Evolutionary conservation across 768 basidiomycete genomes (phyloP).

Genomic region (Mrakia hoshinonis): DNA sequence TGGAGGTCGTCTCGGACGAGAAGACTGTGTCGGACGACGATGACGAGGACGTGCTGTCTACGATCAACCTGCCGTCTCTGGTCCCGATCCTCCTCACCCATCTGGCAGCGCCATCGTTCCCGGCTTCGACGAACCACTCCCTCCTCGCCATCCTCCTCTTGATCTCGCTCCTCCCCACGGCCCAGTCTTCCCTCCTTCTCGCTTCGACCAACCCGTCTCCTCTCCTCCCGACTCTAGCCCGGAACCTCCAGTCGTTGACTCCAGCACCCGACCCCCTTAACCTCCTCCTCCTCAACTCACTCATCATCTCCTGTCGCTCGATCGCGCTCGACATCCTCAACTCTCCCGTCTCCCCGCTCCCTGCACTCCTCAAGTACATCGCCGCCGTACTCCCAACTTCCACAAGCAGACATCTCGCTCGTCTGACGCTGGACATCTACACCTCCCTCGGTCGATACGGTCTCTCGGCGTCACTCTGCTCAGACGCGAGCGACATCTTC

Average conservation of each 20-base stretch:
- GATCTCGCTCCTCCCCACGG: constrained; percentile 39
- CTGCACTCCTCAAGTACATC: constrained; percentile 19
- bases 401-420: neutral
- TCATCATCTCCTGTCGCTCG: constrained; percentile 59
- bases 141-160: constrained; percentile 33
- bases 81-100: constrained; percentile 33
- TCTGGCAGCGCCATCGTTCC: constrained; percentile 32
- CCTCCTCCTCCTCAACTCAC: constrained; percentile 51
- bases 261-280: constrained; percentile 33
- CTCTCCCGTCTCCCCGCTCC: constrained; percentile 4
- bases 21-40: neutral
- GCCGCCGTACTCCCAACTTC: constrained; percentile 55
- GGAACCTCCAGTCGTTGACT: neutral
- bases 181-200: constrained; percentile 26
- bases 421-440: constrained; percentile 51
- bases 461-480: constrained; percentile 59
- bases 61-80: constrained; percentile 33
- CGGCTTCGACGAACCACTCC: constrained; percentile 32
- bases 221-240: constrained; percentile 3
- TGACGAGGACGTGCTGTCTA: constrained; percentile 20
- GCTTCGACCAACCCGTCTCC: constrained; percentile 19
- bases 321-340: constrained; percentile 54
- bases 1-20: constrained; percentile 9
- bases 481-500: constrained; percentile 55
- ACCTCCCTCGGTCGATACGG: constrained; percentile 65